These are phyloP conservation scores for Cajanus cajan DNA, from an alignment of 306 rosid species.

Conservation along the genomic window DNA sequence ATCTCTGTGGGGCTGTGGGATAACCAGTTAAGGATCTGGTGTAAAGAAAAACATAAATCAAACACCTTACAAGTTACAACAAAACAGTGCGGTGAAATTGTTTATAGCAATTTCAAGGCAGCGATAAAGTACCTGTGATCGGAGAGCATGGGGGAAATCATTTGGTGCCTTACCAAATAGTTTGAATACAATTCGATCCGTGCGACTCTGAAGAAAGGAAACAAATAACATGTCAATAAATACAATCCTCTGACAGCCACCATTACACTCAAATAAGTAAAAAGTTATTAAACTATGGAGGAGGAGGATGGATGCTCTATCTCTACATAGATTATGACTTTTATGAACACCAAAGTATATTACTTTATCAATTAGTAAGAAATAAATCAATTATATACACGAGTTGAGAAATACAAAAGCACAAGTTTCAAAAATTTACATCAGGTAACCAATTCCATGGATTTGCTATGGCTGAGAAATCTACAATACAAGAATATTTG, in stretches of 20 bases:
- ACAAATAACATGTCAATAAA: slow-evolving; percentile 1
- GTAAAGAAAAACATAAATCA: slow-evolving; percentile 25
- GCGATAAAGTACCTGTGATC: slow-evolving; percentile 61
- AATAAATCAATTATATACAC: background rate
- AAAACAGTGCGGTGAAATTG: slow-evolving; percentile 22
- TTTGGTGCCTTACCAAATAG: slow-evolving; percentile 93
- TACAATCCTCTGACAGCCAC: slow-evolving; percentile 11
- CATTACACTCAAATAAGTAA: background rate
- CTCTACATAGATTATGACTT: background rate
- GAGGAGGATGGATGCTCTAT: background rate
- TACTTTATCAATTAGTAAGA: background rate
- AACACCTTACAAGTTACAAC: background rate
- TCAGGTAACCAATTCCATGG: background rate
- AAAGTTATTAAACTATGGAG: background rate
- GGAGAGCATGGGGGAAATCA: slow-evolving; percentile 69
- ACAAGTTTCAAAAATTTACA: background rate
- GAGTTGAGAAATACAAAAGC: background rate
- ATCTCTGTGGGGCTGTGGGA: slow-evolving; percentile 78
- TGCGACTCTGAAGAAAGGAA: slow-evolving; percentile 62
- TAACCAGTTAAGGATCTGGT: slow-evolving; percentile 73
- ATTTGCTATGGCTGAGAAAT: background rate
- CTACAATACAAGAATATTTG: background rate
- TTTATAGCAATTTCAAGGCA: slow-evolving; percentile 27
- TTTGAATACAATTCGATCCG: slow-evolving; percentile 90
- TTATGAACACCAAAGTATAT: background rate